These are phyloP conservation scores for Thielaviopsis cerberus DNA, from an alignment of 2,329 filamentous ascomycete genomes.

Conservation along the genomic window DNA sequence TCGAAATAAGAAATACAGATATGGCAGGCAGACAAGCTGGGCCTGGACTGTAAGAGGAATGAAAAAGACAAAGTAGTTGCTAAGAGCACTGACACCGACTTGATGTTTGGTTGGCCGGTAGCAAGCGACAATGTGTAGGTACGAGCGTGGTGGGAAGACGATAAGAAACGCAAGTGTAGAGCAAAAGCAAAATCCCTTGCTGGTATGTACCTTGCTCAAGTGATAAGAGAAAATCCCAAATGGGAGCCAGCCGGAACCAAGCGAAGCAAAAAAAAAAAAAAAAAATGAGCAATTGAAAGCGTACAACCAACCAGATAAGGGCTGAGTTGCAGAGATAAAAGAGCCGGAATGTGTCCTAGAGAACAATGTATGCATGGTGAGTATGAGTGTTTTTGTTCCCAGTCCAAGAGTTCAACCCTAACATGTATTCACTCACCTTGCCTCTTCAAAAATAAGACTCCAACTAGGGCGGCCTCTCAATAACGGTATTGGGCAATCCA, in stretches of 20 bases:
- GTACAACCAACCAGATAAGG: neutral
- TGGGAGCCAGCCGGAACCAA: neutral
- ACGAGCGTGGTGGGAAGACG: neutral
- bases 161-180: neutral
- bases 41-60: neutral
- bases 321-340: neutral
- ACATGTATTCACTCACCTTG: neutral
- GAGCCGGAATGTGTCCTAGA: neutral
- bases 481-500: too few species aligned
- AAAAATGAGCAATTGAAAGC: neutral
- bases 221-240: neutral
- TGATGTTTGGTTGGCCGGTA: too few species aligned
- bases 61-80: neutral
- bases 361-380: too few species aligned
- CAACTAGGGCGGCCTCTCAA: neutral
- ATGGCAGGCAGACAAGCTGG: neutral
- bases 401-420: neutral
- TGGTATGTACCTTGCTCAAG: neutral
- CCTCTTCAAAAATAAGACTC: neutral
- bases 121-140: neutral
- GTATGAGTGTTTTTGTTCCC: too few species aligned
- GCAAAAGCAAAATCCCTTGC: neutral
- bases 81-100: neutral
- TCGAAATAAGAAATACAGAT: neutral
- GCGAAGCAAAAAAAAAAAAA: neutral